These are phyloP conservation scores for Acacia confusa DNA, from an alignment of 306 rosid genomes.

Conservation along the genomic window DNA sequence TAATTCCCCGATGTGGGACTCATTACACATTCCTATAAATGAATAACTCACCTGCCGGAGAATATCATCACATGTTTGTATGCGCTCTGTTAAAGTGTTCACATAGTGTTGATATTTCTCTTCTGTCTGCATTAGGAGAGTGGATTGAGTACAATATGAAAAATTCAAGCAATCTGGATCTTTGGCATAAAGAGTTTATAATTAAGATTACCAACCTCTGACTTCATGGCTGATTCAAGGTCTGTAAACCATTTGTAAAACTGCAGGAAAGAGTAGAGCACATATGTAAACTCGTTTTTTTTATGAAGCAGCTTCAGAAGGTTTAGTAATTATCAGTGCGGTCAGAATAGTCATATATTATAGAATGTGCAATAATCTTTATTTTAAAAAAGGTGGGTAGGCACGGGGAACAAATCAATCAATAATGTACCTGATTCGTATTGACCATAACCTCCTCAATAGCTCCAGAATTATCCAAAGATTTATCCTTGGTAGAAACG, in stretches of 20 bases:
- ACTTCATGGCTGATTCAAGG: conserved; percentile 96
- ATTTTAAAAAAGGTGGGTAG: background rate
- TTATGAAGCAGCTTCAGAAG: background rate
- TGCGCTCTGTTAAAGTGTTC: conserved; percentile 79
- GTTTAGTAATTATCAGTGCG: background rate
- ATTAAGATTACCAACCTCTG: conserved; percentile 66
- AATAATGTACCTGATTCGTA: conserved; percentile 70
- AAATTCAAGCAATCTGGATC: conserved; percentile 1
- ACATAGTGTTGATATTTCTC: conserved; percentile 94
- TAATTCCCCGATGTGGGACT: no score
- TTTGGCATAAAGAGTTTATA: conserved; percentile 3
- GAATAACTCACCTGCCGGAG: conserved; percentile 63
- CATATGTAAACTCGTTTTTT: background rate
- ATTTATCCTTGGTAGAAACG: conserved; percentile 53
- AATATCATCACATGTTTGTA: conserved; percentile 89
- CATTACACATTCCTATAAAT: background rate
- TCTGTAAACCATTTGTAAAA: conserved; percentile 95
- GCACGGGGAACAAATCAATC: background rate
- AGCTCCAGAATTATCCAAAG: conserved; percentile 55
- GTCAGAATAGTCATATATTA: background rate
- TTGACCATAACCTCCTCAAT: conserved; percentile 75
- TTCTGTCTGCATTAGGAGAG: conserved; percentile 66
- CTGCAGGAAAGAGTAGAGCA: conserved; percentile 49
- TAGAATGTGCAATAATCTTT: background rate
- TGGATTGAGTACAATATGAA: conserved; percentile 20